A percentile compares a stretch with the other conserved stretches of the same genome.
Conservation (phyloP, 106 monocot species). For the Gastrodia elata region DNA sequence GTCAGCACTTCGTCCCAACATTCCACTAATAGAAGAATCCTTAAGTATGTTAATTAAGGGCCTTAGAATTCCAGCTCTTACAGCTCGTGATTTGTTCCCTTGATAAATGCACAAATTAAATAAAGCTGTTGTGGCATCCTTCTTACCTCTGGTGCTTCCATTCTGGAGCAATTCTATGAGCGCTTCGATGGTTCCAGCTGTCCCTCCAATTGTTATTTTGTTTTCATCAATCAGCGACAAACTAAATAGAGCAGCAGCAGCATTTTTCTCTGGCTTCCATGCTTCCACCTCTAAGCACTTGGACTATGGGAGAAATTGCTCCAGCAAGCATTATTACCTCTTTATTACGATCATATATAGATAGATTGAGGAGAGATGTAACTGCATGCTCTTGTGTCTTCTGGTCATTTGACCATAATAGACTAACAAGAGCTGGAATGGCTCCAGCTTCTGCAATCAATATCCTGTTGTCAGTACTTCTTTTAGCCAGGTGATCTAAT, state of each 20-base stretch:
- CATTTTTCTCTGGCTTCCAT: slow-evolving; percentile 93
- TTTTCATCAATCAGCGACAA: slow-evolving; percentile 79
- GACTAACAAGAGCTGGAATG: slow-evolving; percentile 46
- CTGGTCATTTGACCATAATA: slow-evolving; percentile 35
- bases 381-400: slow-evolving; percentile 71
- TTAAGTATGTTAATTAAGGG: slow-evolving; percentile 59
- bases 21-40: slow-evolving; percentile 29
- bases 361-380: slow-evolving; percentile 55
- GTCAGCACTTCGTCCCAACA: slow-evolving; percentile 75
- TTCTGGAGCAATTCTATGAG: slow-evolving; percentile 66
- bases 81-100: slow-evolving; percentile 66
- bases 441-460: slow-evolving; percentile 62
- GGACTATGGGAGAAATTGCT: slow-evolving; percentile 61
- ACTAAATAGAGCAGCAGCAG: slow-evolving; percentile 86
- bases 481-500: slow-evolving; percentile 66
- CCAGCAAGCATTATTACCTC: slow-evolving; percentile 68
- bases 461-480: slow-evolving; percentile 74
- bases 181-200: slow-evolving; percentile 64
- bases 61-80: slow-evolving; percentile 53
- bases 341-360: slow-evolving; percentile 70
- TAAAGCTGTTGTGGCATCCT: slow-evolving; percentile 90
- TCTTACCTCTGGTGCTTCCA: slow-evolving; percentile 68
- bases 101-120: slow-evolving; percentile 90
- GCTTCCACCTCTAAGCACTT: slow-evolving; percentile 55
- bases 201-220: slow-evolving; percentile 75